These are phyloP conservation scores for Tulasnella sp. DNA, from an alignment of 768 basidiomycete genomes.

Conservation along the genomic window DNA sequence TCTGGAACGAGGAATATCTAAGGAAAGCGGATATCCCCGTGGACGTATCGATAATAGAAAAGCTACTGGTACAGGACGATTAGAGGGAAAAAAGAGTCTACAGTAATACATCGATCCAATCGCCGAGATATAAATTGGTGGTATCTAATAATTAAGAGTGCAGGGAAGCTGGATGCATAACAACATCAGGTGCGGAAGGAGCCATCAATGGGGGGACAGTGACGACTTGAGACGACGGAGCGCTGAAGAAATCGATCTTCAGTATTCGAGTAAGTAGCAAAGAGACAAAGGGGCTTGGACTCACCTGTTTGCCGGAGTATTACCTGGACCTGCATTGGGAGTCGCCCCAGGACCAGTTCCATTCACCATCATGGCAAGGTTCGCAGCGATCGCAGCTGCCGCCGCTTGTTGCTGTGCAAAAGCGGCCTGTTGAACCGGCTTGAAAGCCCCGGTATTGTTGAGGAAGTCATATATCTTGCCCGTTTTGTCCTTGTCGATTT, in stretches of 20 bases:
- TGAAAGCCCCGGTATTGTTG: constrained; percentile 59
- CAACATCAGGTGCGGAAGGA: background rate
- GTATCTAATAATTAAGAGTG: background rate
- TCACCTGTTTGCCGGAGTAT: background rate
- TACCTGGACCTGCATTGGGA: background rate
- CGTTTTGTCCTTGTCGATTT: constrained; percentile 90
- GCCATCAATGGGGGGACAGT: background rate
- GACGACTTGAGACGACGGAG: background rate
- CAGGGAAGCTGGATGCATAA: background rate
- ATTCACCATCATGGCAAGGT: background rate
- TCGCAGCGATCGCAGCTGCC: background rate
- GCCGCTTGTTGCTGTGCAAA: background rate
- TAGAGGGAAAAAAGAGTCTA: background rate
- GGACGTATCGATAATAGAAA: constrained; percentile 37
- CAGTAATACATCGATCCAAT: constrained; percentile 1
- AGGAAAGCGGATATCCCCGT: constrained; percentile 36
- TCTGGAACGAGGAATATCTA: constrained; percentile 48
- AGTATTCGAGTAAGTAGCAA: background rate
- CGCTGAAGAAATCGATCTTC: background rate
- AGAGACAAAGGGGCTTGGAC: background rate
- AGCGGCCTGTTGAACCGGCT: background rate
- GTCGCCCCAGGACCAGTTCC: background rate
- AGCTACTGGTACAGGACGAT: constrained; percentile 30
- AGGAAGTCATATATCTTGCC: constrained; percentile 90
- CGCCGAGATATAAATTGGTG: background rate